Evolutionary conservation across 83 land plant species (phyloP).

Genomic region (Thuja plicata): DNA sequence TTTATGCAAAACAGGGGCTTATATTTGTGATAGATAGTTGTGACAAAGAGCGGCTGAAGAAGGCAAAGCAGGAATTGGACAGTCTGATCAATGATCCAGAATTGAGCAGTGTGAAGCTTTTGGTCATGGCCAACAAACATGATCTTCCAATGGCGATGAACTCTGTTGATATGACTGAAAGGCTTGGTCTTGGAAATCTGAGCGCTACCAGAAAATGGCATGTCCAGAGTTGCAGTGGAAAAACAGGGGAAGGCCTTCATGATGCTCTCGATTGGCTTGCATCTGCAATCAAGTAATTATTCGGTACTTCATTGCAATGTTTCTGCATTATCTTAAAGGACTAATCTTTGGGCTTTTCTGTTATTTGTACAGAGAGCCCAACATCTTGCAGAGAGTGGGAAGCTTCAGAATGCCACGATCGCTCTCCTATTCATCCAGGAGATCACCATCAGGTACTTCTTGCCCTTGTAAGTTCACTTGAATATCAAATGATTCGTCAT

Average conservation of each 20-base stretch:
- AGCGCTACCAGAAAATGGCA: slow-evolving; percentile 13
- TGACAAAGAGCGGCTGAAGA: slow-evolving; percentile 27
- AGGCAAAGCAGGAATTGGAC: slow-evolving; percentile 30
- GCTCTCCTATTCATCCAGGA: slow-evolving; percentile 3
- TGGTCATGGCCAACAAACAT: slow-evolving; percentile 36
- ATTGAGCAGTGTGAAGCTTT: slow-evolving; percentile 16
- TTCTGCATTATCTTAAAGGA: neutral
- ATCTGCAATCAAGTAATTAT: slow-evolving; percentile 22
- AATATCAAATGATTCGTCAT: too few relatives aligned
- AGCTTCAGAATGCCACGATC: slow-evolving; percentile 12
- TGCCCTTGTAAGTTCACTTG: neutral
- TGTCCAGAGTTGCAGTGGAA: slow-evolving; percentile 30
- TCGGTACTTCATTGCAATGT: neutral
- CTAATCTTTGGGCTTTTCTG: neutral
- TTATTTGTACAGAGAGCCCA: slow-evolving; percentile 13
- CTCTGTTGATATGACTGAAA: slow-evolving; percentile 16
- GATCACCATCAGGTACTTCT: neutral
- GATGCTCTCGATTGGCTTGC: slow-evolving; percentile 35
- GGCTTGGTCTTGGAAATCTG: slow-evolving; percentile 16
- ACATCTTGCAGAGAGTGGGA: slow-evolving; percentile 16
- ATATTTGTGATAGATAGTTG: slow-evolving; percentile 31
- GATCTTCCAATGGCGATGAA: slow-evolving; percentile 25
- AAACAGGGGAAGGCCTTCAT: slow-evolving; percentile 28
- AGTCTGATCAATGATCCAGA: slow-evolving; percentile 24
- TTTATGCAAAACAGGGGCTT: slow-evolving; percentile 22